These are phyloP conservation scores for Glycyrrhiza uralensis DNA, from an alignment of 306 rosid species.

Conservation along the genomic window DNA sequence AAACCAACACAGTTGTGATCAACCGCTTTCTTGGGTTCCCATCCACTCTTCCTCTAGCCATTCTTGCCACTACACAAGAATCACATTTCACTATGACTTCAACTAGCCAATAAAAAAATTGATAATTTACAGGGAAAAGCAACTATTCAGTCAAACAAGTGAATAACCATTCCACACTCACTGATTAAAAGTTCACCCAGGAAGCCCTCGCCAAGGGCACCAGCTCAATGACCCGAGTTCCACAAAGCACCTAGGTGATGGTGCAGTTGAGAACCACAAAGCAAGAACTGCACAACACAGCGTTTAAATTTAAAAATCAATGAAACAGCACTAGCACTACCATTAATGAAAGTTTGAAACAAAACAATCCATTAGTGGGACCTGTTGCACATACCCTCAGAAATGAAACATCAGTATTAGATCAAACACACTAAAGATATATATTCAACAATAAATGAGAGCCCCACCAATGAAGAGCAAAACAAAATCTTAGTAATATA, in stretches of 20 bases:
- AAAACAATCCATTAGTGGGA: not conserved
- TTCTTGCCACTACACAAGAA: slow-evolving; percentile 47
- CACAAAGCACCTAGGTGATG: slow-evolving; percentile 7
- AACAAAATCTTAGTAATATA: not conserved
- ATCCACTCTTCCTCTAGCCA: slow-evolving; percentile 62
- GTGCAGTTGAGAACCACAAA: slow-evolving; percentile 17
- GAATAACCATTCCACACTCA: slow-evolving; percentile 25
- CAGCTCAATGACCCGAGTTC: slow-evolving; percentile 14
- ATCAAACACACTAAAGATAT: slow-evolving; percentile 13
- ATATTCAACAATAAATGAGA: slow-evolving; percentile 2
- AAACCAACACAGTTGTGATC: slow-evolving; percentile 40
- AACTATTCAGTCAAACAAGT: slow-evolving; percentile 14
- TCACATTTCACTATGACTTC: slow-evolving; percentile 26
- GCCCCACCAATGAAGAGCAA: not conserved
- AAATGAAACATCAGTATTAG: slow-evolving; percentile 10
- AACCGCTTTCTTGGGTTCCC: slow-evolving; percentile 56
- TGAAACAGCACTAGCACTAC: slow-evolving; percentile 18
- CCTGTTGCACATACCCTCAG: slow-evolving; percentile 1
- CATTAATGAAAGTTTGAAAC: slow-evolving; percentile 2
- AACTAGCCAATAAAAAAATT: not conserved
- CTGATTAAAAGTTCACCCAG: slow-evolving; percentile 16
- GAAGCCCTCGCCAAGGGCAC: not conserved
- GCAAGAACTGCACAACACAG: slow-evolving; percentile 30
- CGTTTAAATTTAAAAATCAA: slow-evolving; percentile 14
- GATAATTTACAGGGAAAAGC: not conserved